These are phyloP conservation scores for Geotrichum restrictum DNA, from an alignment of 1,139 yeast species.

Conservation along the genomic window DNA sequence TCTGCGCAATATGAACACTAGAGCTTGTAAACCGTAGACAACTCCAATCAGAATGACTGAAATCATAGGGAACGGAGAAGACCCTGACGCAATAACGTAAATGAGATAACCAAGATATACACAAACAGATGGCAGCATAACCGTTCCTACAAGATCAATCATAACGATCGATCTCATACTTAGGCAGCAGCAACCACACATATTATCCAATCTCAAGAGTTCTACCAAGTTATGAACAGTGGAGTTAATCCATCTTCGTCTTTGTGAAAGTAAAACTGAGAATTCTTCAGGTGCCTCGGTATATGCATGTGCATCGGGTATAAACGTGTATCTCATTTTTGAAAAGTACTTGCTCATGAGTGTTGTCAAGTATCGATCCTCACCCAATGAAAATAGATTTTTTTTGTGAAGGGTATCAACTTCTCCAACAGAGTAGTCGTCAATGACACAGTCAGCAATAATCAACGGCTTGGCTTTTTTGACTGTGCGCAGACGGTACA, in stretches of 20 bases:
- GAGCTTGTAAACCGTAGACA: conserved; percentile 43
- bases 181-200: conserved; percentile 46
- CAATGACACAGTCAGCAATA: conserved; percentile 39
- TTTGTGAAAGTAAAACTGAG: conserved; percentile 43
- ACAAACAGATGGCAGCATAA: conserved; percentile 44
- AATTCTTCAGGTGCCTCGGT: conserved; percentile 45
- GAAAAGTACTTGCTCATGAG: conserved; percentile 41
- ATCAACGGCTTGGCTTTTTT: conserved; percentile 40
- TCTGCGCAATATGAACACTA: conserved; percentile 40
- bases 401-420: conserved; percentile 44
- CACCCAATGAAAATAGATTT: conserved; percentile 44
- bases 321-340: conserved; percentile 40
- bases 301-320: conserved; percentile 42
- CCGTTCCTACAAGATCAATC: conserved; percentile 41
- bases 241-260: conserved; percentile 47
- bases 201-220: conserved; percentile 41
- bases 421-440: conserved; percentile 40
- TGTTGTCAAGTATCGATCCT: conserved; percentile 44
- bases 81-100: conserved; percentile 35
- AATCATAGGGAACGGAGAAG: conserved; percentile 39
- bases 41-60: conserved; percentile 41
- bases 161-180: conserved; percentile 44
- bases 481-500: conserved; percentile 41
- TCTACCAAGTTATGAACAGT: conserved; percentile 45
- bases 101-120: conserved; percentile 43